phyloP scores from a whole-genome alignment of 805 yeast species.

The Saccharomycopsis fodiens region DNA sequence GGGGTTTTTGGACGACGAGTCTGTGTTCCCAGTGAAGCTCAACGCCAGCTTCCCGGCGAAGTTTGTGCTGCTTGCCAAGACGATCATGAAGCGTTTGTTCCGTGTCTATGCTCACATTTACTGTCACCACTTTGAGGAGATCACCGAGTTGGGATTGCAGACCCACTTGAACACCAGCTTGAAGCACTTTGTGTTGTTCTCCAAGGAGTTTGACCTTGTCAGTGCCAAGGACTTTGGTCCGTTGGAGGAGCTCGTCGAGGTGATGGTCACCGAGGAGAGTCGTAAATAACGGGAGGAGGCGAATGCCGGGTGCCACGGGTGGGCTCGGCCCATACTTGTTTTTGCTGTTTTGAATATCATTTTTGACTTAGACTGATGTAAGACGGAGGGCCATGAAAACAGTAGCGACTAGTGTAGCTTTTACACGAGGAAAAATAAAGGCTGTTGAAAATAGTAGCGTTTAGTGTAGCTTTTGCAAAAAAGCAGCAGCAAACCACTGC shows the following conservation, averaged over 20 bases:
- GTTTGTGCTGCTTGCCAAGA: constrained; percentile 70
- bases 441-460: too few relatives aligned
- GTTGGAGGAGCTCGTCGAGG: constrained; percentile 69
- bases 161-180: constrained; percentile 89
- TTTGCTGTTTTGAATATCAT: neutral
- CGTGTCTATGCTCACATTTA: constrained; percentile 96
- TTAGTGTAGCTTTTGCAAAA: too few relatives aligned
- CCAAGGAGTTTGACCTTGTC: constrained; percentile 74
- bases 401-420: neutral
- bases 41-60: constrained; percentile 90
- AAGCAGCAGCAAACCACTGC: too few relatives aligned
- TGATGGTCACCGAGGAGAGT: constrained; percentile 40
- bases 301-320: too few relatives aligned
- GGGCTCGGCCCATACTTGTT: neutral
- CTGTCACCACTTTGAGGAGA: constrained; percentile 96
- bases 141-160: constrained; percentile 84
- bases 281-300: constrained; percentile 3
- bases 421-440: too few relatives aligned
- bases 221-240: constrained; percentile 87
- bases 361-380: neutral
- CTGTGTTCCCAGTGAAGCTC: constrained; percentile 79
- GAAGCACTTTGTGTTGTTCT: constrained; percentile 86
- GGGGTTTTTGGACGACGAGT: constrained; percentile 82
- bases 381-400: too few relatives aligned
- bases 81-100: constrained; percentile 84